These are phyloP conservation scores for Fusarium zealandicum DNA, from an alignment of 2,329 filamentous ascomycete species.

Conservation along the genomic window DNA sequence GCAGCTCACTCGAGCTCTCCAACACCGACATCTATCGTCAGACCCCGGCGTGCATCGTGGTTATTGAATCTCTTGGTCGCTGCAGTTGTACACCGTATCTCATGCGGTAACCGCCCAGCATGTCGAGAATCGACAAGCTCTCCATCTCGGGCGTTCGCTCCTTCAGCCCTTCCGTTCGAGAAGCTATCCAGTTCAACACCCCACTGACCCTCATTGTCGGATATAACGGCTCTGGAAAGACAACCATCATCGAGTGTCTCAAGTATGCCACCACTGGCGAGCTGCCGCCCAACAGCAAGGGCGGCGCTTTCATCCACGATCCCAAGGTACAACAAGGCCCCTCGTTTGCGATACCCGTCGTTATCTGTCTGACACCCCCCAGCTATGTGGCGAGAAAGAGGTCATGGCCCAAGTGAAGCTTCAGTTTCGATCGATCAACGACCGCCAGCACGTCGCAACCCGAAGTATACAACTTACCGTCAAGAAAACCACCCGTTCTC, in stretches of 20 bases:
- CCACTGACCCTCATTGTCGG: slow-evolving; percentile 96
- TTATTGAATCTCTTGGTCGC: slow-evolving; percentile 1
- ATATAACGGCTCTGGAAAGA: slow-evolving; percentile 97
- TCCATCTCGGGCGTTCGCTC: slow-evolving; percentile 85
- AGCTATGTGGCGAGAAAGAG: slow-evolving; percentile 84
- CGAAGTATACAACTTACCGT: slow-evolving; percentile 86
- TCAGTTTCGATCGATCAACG: slow-evolving; percentile 80
- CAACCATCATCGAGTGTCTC: slow-evolving; percentile 97
- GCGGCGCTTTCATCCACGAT: slow-evolving; percentile 94
- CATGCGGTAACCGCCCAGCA: slow-evolving; percentile 43
- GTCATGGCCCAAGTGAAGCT: slow-evolving; percentile 92
- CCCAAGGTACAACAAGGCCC: slow-evolving; percentile 69
- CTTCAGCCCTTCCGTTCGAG: slow-evolving; percentile 76
- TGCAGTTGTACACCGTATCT: not conserved
- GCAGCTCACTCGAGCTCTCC: not conserved
- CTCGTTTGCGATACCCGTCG: not conserved
- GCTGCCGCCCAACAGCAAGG: slow-evolving; percentile 87
- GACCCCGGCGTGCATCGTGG: not conserved
- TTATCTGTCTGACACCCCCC: slow-evolving; percentile 10
- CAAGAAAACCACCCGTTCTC: slow-evolving; percentile 77
- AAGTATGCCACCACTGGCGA: slow-evolving; percentile 98
- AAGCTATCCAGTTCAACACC: slow-evolving; percentile 86
- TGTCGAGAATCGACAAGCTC: slow-evolving; percentile 89
- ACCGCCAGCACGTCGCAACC: slow-evolving; percentile 81
- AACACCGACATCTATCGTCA: not conserved